Evolutionary conservation across 495 filamentous ascomycete genomes (phyloP).

Genomic region (Xylaria nigripes): DNA sequence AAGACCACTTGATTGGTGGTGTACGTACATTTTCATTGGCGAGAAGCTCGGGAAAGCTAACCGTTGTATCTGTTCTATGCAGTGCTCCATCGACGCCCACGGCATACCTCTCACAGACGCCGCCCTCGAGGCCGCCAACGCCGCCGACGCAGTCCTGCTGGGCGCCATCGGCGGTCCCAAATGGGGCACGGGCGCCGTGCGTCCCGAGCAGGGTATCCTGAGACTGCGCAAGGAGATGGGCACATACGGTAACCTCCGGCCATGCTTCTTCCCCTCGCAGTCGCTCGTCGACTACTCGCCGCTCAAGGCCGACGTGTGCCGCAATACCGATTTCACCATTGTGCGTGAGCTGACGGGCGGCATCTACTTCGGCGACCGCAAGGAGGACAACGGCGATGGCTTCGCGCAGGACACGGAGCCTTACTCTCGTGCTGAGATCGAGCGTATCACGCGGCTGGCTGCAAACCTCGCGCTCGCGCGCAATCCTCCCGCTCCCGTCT

Average conservation of each 20-base stretch:
- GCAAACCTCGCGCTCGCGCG: conserved; percentile 72
- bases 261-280: conserved; percentile 93
- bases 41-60: not conserved
- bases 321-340: conserved; percentile 87
- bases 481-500: conserved; percentile 74
- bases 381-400: conserved; percentile 70
- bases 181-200: conserved; percentile 88
- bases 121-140: conserved; percentile 78
- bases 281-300: conserved; percentile 81
- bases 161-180: conserved; percentile 95
- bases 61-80: not conserved
- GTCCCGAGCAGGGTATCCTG: conserved; percentile 92
- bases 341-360: conserved; percentile 91
- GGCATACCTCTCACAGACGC: conserved; percentile 72
- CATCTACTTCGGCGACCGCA: conserved; percentile 94
- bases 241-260: conserved; percentile 94
- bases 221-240: conserved; percentile 87
- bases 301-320: conserved; percentile 77
- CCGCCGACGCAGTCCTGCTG: conserved; percentile 84
- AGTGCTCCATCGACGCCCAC: conserved; percentile 84
- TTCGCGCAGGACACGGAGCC: conserved; percentile 82
- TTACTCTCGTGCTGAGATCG: conserved; percentile 80
- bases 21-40: conserved; percentile 49
- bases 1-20: conserved; percentile 87
- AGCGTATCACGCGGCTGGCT: conserved; percentile 78